Evolutionary conservation across 129 eudicot species (phyloP), one percentile per base, ranked within the genome.

Genomic region (Arctium lappa): DNA sequence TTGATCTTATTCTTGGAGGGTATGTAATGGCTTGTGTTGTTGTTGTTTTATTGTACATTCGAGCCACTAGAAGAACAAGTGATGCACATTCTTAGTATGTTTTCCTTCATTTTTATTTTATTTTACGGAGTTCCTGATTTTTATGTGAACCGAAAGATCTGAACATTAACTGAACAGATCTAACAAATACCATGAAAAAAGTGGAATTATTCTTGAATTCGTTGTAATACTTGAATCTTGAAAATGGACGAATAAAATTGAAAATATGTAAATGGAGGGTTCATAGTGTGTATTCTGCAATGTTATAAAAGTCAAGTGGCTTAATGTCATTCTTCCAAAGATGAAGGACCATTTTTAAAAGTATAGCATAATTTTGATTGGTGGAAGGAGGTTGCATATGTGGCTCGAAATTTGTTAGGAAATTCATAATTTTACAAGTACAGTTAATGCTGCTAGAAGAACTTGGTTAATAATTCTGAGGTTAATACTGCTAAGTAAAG

Each of bases 1-100:
- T 87, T 5, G 96, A 89, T 82, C 86, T 88, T 34, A 91, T 91
- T 30, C 76, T 89, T 11, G 91, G 91, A 32, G 96, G 90, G 50
- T 88, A 89, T 69, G 88, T 90, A 5, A 84, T 76, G 79, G 93
- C 88, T 65, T 69, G 83, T 27, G 82, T 86, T 39, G 90, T 88
- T 70, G 88, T 82, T 76, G 46, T 91, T 74, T 34, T 86, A 5
- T 82, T 90, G 77, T 89, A 91, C 81, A 84, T 87, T 60, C 88
- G 88, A 6, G 84, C 86, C 71, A 88, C 96, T 6, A 72, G 82
- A 78, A 82, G 79, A 72, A 72, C 34, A 33, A 53, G 16, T 32
- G 83, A 73, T 2, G 44, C 37, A 63, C 69, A 72, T 62, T 53
- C 82, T 69, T 72, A 78, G 36, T n/a, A 39, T 30, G 32, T 33